Base-by-base conservation (phyloP, 495 filamentous ascomycete genomes). In the Xylaria venustula region DNA sequence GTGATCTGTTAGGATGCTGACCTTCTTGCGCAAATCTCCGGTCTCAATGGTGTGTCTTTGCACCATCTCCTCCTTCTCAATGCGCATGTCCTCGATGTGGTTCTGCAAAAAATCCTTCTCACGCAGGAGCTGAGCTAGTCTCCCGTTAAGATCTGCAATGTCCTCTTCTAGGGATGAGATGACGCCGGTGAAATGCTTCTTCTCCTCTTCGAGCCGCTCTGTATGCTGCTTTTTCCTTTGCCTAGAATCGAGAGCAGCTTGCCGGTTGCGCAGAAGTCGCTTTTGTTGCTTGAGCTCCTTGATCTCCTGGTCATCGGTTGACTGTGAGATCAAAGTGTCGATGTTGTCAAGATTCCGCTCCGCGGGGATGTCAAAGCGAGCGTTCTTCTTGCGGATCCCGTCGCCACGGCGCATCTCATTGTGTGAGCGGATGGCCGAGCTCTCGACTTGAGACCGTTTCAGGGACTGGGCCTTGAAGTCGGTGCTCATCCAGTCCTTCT, bases 241-340 rank as follows among this genome's bases (percentile, higher is more conserved):
- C 63, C 94, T 88, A 28, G 95, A 98, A 77, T 97, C 92, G 63
- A 99, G 85, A 89, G 94, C 94, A 71, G 94, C 94, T 76, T 98
- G 93, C 65, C 94, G 84, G 75, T 99, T 99, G 67, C 95, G 84
- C 54, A 99, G 78, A 53, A 99, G 80, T 19, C 94, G 86, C 82
- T 99, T 99, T 74, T 97, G 95, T 68, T 97, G 92, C 85, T 98
- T 98, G 67, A 98, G 81, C 75, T 98, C 93, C 81, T 97, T 98
- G 77, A 96, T 89, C 79, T 94, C 89, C 60, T 95, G 89, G 65
- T 98, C 94, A 66, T 98, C 91, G 49, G 79, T 89, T 19, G 92
- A 93, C 73, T 90, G 85, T 32, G 87, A 83, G 77, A 99, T 97
- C 67, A 98, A 78, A 54, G 90, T 85, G 73, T 99, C 94, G 78